Base-by-base conservation (phyloP, 1,139 yeast genomes). In the Kurtzmaniella natalensis region DNA sequence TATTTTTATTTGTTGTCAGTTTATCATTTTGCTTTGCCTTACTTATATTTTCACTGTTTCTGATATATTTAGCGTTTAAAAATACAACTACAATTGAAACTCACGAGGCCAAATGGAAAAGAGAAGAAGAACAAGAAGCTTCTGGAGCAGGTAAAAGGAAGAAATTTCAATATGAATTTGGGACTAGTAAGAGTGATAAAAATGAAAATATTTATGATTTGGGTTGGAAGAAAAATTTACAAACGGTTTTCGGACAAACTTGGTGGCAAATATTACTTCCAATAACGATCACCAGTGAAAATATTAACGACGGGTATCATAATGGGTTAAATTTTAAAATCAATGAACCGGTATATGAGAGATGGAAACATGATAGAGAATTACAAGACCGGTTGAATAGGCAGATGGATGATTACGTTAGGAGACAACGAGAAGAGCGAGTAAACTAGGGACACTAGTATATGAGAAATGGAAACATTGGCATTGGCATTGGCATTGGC, bases 1-100 rank as follows among this genome's bases (percentile, higher is more conserved):
- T 88, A 34, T 60, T 81, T 10, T 63, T 81, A 28, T 72, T 76
- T 41, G 61, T 86, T 3, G 38, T 86, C 1, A 71, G 85, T 1
- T 47, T 77, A 7, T 76, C 83, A n/a, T 74, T 86, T 50, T 69
- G 70, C n/a, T 42, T 84, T 0, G 73, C 94, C 2, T 68, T 86
- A 10, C 53, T 68, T 0, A 53, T 72, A 0, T 89, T 92, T 54
- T 58, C 77, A 0, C 61, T 56, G 1, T 81, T 82, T 52, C 75
- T 82, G 36, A 39, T 79, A 3, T 86, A 76, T 46, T 69, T 85
- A 45, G 55, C 85, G 9, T 41, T 76, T 13, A 57, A 54, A 7
- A 92, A 92, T 55, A 63, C 66, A 39, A 88, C 97, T 8, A 92
- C 97, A 0, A 72, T 92, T 18, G 99, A 92, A 57, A 64, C 78